Evolutionary conservation across 176 grass and related monocot genomes (phyloP).

Genomic region (Typha latifolia): DNA sequence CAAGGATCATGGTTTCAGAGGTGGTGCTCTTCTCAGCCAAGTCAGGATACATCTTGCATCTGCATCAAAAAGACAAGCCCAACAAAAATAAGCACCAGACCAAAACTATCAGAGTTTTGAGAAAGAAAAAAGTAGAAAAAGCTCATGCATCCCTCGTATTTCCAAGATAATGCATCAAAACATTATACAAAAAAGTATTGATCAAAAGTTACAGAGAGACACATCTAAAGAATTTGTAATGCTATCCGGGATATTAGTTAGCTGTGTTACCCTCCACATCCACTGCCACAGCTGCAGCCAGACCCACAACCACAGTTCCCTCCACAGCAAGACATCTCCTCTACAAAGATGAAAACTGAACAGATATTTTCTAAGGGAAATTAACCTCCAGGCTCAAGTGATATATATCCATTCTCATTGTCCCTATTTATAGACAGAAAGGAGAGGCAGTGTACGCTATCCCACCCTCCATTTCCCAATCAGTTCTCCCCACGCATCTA

Average conservation of each 20-base stretch:
- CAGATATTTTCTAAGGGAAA: too few species aligned
- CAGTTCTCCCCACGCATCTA: not conserved
- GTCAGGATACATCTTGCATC: conserved; percentile 26
- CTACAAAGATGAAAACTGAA: too few species aligned
- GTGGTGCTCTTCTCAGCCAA: conserved; percentile 27
- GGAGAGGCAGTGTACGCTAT: not conserved
- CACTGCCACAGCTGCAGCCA: conserved; percentile 53
- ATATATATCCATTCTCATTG: not conserved
- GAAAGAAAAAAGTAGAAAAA: too few species aligned
- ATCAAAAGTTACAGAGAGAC: too few species aligned
- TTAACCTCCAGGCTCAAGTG: not conserved
- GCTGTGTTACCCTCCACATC: conserved; percentile 46
- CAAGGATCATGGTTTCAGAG: conserved; percentile 23
- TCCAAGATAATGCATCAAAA: too few species aligned
- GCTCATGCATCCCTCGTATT: too few species aligned
- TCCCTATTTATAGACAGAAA: not conserved
- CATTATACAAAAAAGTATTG: too few species aligned
- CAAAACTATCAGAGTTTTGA: too few species aligned
- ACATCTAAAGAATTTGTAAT: not conserved
- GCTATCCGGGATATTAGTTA: not conserved
- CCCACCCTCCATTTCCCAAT: not conserved
- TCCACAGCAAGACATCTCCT: conserved; percentile 68
- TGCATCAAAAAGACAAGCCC: not conserved
- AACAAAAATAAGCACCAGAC: too few species aligned
- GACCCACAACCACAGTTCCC: conserved; percentile 80